Evolutionary conservation across 2,329 filamentous ascomycete genomes (phyloP).

Genomic region (Paecilomyces dactylethromorphus): DNA sequence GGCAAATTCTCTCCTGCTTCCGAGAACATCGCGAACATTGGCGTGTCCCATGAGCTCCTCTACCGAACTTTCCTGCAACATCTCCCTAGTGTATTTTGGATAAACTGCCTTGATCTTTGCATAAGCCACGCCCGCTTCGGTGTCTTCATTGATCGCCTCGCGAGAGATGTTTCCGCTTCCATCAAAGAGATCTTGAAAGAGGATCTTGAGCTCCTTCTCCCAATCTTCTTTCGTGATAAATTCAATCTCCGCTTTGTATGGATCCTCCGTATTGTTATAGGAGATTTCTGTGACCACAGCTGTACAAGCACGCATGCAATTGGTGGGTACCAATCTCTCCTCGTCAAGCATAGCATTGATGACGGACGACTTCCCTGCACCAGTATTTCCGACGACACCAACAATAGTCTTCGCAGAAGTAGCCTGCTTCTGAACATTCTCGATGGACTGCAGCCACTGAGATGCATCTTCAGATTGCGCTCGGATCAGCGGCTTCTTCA

Average conservation of each 20-base stretch:
- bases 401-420: too few species aligned
- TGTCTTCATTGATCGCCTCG: slow-evolving; percentile 36
- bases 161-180: slow-evolving; percentile 30
- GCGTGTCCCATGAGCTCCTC: too few species aligned
- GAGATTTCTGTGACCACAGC: slow-evolving; percentile 56
- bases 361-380: slow-evolving; percentile 46
- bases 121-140: slow-evolving; percentile 37
- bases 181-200: slow-evolving; percentile 45
- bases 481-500: slow-evolving; percentile 10
- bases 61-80: too few species aligned
- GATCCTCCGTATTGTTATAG: slow-evolving; percentile 19
- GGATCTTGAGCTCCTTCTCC: slow-evolving; percentile 44
- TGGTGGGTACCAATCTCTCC: slow-evolving; percentile 50
- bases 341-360: slow-evolving; percentile 60
- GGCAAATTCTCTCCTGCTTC: too few species aligned
- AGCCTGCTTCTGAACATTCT: too few species aligned
- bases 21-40: too few species aligned
- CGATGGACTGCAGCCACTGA: too few species aligned
- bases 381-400: too few species aligned
- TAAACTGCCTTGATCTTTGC: slow-evolving; percentile 9
- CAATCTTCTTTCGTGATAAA: slow-evolving; percentile 37
- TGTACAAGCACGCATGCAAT: slow-evolving; percentile 57
- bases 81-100: too few species aligned
- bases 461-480: slow-evolving; percentile 47
- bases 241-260: too few species aligned